phyloP scores from a whole-genome alignment of 495 filamentous ascomycete species.

The Hypoxylon lienhwacheense region DNA sequence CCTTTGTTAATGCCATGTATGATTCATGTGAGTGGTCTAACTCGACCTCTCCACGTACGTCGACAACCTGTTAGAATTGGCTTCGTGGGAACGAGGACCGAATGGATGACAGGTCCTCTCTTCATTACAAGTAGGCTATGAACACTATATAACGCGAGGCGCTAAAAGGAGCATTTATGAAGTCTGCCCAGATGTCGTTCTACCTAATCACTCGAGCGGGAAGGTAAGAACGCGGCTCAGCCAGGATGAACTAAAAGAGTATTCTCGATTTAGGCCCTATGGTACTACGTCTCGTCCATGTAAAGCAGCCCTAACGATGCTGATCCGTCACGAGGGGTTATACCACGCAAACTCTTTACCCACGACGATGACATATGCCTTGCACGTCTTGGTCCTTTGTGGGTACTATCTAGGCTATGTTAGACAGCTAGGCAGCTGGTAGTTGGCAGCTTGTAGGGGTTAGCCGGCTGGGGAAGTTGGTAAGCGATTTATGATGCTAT shows the following conservation, averaged over 20 bases:
- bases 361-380: too few species aligned
- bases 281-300: neutral
- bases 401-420: too few species aligned
- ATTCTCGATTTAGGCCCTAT: neutral
- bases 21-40: constrained; percentile 8
- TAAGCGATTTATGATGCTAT: too few species aligned
- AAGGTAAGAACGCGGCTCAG: constrained; percentile 25
- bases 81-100: neutral
- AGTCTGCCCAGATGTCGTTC: constrained; percentile 1
- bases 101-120: neutral
- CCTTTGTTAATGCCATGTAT: constrained; percentile 1
- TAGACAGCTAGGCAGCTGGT: too few species aligned
- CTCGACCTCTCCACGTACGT: constrained; percentile 1
- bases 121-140: neutral
- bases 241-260: neutral
- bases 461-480: too few species aligned
- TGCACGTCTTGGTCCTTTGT: too few species aligned
- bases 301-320: too few species aligned
- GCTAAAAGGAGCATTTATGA: neutral
- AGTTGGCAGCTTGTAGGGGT: too few species aligned
- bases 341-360: too few species aligned
- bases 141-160: neutral
- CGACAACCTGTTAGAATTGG: constrained; percentile 1
- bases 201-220: constrained; percentile 12
- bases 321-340: too few species aligned